phyloP scores from a whole-genome alignment of 768 basidiomycete genomes.

The Auricularia sp. region DNA sequence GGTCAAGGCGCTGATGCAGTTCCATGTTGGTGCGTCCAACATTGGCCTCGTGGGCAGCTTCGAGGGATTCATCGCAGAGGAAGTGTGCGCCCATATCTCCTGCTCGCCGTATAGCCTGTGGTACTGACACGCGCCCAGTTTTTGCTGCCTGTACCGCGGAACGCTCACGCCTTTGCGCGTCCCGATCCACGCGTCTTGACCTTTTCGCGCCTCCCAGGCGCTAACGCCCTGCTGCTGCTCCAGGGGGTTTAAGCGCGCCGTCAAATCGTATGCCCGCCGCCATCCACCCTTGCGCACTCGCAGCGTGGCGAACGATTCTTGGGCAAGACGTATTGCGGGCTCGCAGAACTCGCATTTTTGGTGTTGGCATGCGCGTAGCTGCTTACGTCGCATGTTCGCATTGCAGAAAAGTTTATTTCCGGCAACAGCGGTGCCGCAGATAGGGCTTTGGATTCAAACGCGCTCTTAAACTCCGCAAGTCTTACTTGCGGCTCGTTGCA shows the following conservation, averaged over 20 bases:
- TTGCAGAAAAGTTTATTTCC: too few relatives aligned
- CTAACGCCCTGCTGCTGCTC: slow-evolving; percentile 88
- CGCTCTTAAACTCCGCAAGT: too few relatives aligned
- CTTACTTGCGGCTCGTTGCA: too few relatives aligned
- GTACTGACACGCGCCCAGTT: slow-evolving; percentile 29
- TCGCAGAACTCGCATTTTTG: slow-evolving; percentile 10
- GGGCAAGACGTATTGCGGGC: slow-evolving; percentile 65
- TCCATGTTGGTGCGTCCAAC: slow-evolving; percentile 67
- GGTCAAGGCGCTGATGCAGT: slow-evolving; percentile 95
- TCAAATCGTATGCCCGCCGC: slow-evolving; percentile 65
- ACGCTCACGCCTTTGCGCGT: slow-evolving; percentile 4
- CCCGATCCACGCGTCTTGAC: background rate
- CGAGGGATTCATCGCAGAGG: slow-evolving; percentile 69
- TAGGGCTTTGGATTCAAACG: too few relatives aligned
- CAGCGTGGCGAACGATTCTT: slow-evolving; percentile 90
- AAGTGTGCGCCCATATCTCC: slow-evolving; percentile 54
- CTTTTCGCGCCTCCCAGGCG: slow-evolving; percentile 34
- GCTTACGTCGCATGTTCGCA: too few relatives aligned
- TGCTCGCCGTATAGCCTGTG: slow-evolving; percentile 1
- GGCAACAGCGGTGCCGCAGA: too few relatives aligned
- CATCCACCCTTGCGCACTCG: slow-evolving; percentile 5
- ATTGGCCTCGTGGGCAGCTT: slow-evolving; percentile 78
- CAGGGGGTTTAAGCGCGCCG: slow-evolving; percentile 82
- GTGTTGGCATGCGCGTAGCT: too few relatives aligned
- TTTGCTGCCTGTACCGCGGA: slow-evolving; percentile 84